Base-by-base conservation (phyloP, 495 filamentous ascomycete species). In the Delitschia confertaspora region DNA sequence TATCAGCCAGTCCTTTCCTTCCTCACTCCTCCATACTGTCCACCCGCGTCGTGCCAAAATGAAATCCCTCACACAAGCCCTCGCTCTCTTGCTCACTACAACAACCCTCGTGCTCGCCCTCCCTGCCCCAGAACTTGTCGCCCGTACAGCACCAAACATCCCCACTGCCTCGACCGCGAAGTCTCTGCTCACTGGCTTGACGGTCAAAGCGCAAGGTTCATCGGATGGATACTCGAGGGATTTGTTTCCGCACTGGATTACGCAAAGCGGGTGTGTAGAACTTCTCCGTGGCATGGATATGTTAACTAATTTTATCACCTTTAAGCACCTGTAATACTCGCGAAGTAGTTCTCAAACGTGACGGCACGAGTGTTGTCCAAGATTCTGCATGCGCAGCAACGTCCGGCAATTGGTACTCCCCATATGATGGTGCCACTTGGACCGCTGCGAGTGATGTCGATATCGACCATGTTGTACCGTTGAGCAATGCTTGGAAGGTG, bases 391-490 rank as follows among this genome's bases (percentile, higher is more conserved):
- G 82, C 55, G 59, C 69, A 3, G 60, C 75, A 0, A 76, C 67
- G 3, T 71, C 65, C 20, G 82, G 82, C 3, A 63, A 59, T 7
- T 87, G 82, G 82, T 61, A 51, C 14, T 76, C 71, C 16, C 76
- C 78, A 1, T 87, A 78, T 56, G 82, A 87, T 49, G 80, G 80
- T 1, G 78, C 64, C 0, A 78, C 68, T 2, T 85, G 81, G 81
- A 80, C 77, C 0, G 61, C 62, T 4, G 67, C 78, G 0, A 71
- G 69, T 6, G 80, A 85, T 59, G 47, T 87, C 1, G 78, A 85
- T 51, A 84, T 87, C 42, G 82, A 87, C 54, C 82, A 87, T 59
- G 64, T 87, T 57, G 80, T 87, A 11, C 82, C 82, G 0, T 55
- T 87, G 31, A 75, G 74, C 52, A 80, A 84, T 57, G 80, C 82